phyloP scores from a whole-genome alignment of 345 rosid genomes.

The Aquilaria yunnanensis region DNA sequence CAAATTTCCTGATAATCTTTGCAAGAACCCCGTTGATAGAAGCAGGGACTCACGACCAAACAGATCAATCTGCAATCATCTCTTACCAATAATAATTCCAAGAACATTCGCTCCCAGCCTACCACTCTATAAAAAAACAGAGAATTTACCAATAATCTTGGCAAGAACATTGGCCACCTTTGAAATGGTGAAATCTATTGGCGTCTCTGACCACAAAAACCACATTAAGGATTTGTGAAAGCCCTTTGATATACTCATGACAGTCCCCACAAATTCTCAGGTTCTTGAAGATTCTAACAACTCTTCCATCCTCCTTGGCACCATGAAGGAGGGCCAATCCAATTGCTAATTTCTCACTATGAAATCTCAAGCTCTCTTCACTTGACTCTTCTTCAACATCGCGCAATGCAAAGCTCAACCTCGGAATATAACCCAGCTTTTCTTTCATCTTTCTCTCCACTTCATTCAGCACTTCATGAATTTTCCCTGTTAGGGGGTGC shows the following conservation, averaged over 20 bases:
- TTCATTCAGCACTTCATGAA: constrained; percentile 45
- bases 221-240: constrained; percentile 45
- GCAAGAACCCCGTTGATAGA: no score
- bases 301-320: constrained; percentile 28
- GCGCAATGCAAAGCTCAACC: constrained; percentile 45
- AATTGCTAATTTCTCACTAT: constrained; percentile 83
- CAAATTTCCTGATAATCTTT: no score
- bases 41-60: no score
- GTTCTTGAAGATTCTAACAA: constrained; percentile 73
- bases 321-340: constrained; percentile 61
- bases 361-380: constrained; percentile 67
- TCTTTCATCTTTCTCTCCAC: constrained; percentile 66
- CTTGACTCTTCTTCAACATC: constrained; percentile 79
- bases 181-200: constrained; percentile 71
- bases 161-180: constrained; percentile 63
- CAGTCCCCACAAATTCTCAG: constrained; percentile 80
- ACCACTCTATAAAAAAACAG: no score
- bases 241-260: constrained; percentile 71
- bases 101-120: no score
- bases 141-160: constrained; percentile 52
- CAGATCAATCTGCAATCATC: no score
- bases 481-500: constrained; percentile 45
- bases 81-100: no score
- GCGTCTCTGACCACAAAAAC: constrained; percentile 74
- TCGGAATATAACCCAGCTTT: constrained; percentile 51